Base-by-base conservation (phyloP, 1,284 basidiomycete species). In the Rhodotorula sp. region DNA sequence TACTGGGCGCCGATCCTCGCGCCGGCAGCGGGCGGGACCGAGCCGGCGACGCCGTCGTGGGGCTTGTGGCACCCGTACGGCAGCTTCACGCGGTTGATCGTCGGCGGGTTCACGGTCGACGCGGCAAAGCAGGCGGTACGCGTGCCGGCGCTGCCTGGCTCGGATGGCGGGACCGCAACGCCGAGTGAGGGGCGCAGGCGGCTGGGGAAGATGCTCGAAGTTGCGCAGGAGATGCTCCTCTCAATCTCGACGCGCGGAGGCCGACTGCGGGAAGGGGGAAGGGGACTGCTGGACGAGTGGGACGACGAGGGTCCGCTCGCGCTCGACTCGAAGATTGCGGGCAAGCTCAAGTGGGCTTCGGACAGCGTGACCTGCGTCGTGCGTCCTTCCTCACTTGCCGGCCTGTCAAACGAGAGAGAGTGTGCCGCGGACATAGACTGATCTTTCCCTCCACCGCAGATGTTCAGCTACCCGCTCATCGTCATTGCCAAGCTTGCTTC, bases 321-420 rank as follows among this genome's bases (percentile, higher is more conserved):
- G 34, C 68, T 66, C 10, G 75, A 76, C 16, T 25, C 53, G 12
- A 63, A 68, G 25, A 68, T 71, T 23, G 68, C 70, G 21, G 23
- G 50, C 19, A 63, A 61, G n/a, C 61, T 74, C 34, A 70, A 70
- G 56, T 74, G 71, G 71, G 66, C 75, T 23, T 59, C 66, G 3
- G 75, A 76, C 46, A 58, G 52, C 19, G 27, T 76, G 34, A 72
- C 75, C 25, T 76, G 71, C 61, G 75, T 76, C 17, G 75, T 74
- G 49, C 66, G 74, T 69, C 42, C 5, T 21, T 13, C 23, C 9
- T 21, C 12, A 2, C 25, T 58, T 13, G 25, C 12, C 50, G 16
- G 21, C 9, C 10, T 23, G 23, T n/a, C 48, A 14, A 8, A 2
- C 34, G 34, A 34, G 34, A 2, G 34, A 34, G 34, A 34, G 5